Conservation (phyloP, 2,329 filamentous ascomycete genomes). For the Ophiostoma sp. region DNA sequence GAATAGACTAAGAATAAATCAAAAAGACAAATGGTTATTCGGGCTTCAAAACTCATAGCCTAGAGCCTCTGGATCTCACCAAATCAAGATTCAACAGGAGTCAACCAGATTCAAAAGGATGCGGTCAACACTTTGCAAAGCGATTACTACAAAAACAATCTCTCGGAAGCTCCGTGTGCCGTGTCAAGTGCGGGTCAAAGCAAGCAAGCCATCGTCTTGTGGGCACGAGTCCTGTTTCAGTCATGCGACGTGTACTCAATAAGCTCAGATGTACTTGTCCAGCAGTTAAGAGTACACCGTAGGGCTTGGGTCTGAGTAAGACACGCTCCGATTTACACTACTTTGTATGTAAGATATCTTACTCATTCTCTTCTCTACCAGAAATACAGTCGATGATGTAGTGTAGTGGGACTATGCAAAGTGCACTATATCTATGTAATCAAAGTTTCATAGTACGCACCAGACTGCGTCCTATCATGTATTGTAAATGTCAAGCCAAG, state of each 20-base stretch:
- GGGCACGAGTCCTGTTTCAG: not conserved
- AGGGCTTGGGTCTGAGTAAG: not conserved
- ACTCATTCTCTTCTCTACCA: too few relatives aligned
- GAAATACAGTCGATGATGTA: not conserved
- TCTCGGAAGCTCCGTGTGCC: not conserved
- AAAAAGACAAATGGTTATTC: not conserved
- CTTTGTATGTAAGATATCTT: too few relatives aligned
- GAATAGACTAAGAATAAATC: too few relatives aligned
- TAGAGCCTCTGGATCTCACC: not conserved
- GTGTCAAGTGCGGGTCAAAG: not conserved
- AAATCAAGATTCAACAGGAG: not conserved
- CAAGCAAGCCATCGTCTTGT: not conserved
- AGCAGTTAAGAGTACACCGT: too few relatives aligned
- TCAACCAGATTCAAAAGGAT: not conserved
- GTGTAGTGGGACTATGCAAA: not conserved
- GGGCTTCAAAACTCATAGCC: not conserved
- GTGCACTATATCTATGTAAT: not conserved
- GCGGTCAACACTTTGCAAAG: constrained; percentile 26
- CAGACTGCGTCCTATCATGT: too few relatives aligned
- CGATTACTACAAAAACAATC: not conserved
- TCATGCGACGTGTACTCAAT: not conserved
- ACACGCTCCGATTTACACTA: not conserved
- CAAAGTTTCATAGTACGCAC: not conserved
- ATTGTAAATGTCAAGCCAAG: not conserved
- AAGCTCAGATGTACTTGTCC: not conserved